Base-by-base conservation (phyloP, 345 rosid species). In the Cochlearia excelsa region DNA sequence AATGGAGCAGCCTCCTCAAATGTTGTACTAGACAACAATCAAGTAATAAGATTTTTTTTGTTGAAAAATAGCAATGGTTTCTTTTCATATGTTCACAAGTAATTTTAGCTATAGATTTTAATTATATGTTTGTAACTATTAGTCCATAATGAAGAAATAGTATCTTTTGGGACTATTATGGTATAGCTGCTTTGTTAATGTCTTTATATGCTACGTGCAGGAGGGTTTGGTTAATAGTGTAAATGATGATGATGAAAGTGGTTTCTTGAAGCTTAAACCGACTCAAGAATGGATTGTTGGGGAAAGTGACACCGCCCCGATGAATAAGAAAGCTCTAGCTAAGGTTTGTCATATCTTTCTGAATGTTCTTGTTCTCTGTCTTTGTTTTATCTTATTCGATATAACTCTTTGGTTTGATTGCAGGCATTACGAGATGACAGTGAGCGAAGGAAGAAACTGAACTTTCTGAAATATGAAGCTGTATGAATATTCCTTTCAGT, bases 401-500 rank as follows among this genome's bases (percentile, higher is more conserved):
- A 58, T 9, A 68, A 73, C 49, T 65, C 49, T 16, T 23, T 73
- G 37, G 48, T 68, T 54, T 72, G 46, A 50, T 54, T 4, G 48
- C 84, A 92, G 98, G 87, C 74, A 44, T 41, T 84, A 59, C 81
- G 53, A 30, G 85, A 92, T 76, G 95, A 86, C 68, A 70, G 93
- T 9, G 89, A 86, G 66, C 80, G 82, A 72, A 86, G 93, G 77
- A 92, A 75, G 82, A 88, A 81, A 75, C 80, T 92, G 26, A 92
- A 82, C 79, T 67, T 88, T 69, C 94, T 92, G 66, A 29, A 84
- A 72, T 88, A 92, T 68, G 98, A 85, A 82, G 97, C 97, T 63
- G 98, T 92, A 86, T 65, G 93, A 68, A 56, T 62, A 39, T 62
- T 65, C 62, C 75, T 71, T 69, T 75, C 64, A 42, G 49, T 51